Evolutionary conservation across 768 basidiomycete species (phyloP).

Genomic region (Rhodotorula graminis): DNA sequence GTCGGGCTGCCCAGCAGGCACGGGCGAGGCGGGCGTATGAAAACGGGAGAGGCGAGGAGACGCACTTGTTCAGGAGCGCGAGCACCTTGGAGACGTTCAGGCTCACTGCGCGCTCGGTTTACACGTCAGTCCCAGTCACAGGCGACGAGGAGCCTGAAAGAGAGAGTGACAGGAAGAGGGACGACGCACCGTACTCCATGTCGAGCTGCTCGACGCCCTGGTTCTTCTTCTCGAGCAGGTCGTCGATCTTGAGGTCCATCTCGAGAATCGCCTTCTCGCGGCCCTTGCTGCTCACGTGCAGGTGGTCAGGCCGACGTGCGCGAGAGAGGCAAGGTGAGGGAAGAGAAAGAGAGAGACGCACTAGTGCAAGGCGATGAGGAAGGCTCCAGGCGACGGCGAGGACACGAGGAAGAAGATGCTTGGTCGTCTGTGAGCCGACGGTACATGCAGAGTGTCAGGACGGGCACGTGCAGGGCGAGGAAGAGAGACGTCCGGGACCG

Average conservation of each 20-base stretch:
- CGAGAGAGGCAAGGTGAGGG: not conserved
- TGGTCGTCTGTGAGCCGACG: conserved; percentile 61
- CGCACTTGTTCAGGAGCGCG: conserved; percentile 36
- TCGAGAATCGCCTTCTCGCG: conserved; percentile 98
- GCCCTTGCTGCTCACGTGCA: conserved; percentile 52
- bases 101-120: conserved; percentile 4
- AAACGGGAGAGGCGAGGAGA: not conserved
- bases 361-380: conserved; percentile 97
- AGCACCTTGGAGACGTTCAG: conserved; percentile 34
- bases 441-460: not conserved
- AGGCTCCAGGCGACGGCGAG: conserved; percentile 94
- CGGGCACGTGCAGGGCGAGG: not conserved
- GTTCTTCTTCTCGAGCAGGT: conserved; percentile 98
- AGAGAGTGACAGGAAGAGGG: not conserved
- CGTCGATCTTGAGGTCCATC: conserved; percentile 95
- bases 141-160: no score
- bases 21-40: no score
- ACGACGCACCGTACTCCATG: conserved; percentile 84
- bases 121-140: not conserved
- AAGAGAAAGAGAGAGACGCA: conserved; percentile 51
- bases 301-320: not conserved
- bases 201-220: conserved; percentile 95
- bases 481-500: not conserved
- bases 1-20: no score
- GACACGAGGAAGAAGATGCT: conserved; percentile 99